Evolutionary conservation across 2,329 filamentous ascomycete species (phyloP).

Genomic region (Talaromyces pinophilus): DNA sequence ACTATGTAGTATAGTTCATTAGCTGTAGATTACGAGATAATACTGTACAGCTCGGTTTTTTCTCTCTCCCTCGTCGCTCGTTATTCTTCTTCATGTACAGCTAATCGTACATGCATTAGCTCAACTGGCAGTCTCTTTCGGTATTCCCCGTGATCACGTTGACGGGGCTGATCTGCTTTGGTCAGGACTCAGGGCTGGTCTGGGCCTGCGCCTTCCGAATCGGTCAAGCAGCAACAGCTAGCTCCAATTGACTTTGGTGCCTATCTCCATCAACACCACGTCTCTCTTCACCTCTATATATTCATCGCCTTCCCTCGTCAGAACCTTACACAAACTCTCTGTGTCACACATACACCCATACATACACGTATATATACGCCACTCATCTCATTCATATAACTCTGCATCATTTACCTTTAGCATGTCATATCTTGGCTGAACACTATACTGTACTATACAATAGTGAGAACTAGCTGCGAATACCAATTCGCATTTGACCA

Average conservation of each 20-base stretch:
- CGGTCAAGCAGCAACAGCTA: slow-evolving; percentile 12
- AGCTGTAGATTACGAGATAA: too few species aligned
- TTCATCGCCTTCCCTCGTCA: neutral
- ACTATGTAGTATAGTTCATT: neutral
- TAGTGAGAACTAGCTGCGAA: neutral
- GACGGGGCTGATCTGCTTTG: slow-evolving; percentile 20
- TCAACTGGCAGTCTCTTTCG: slow-evolving; percentile 7
- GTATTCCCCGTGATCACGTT: slow-evolving; percentile 17
- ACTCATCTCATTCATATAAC: neutral
- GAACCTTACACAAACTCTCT: neutral
- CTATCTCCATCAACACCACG: slow-evolving; percentile 2
- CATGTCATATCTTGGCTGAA: neutral
- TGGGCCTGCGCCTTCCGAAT: slow-evolving; percentile 13
- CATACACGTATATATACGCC: neutral
- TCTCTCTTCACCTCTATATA: slow-evolving; percentile 4
- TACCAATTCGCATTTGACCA: neutral
- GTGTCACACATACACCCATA: neutral
- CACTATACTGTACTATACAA: neutral
- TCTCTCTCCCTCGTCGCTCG: neutral
- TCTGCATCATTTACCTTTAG: neutral
- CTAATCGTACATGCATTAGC: slow-evolving; percentile 14
- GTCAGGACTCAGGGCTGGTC: slow-evolving; percentile 8
- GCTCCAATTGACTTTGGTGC: slow-evolving; percentile 19
- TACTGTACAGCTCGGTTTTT: neutral
- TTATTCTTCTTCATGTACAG: neutral